These are phyloP conservation scores for Lignosus rhinocerotis DNA, from an alignment of 1,284 basidiomycete species.

Conservation along the genomic window DNA sequence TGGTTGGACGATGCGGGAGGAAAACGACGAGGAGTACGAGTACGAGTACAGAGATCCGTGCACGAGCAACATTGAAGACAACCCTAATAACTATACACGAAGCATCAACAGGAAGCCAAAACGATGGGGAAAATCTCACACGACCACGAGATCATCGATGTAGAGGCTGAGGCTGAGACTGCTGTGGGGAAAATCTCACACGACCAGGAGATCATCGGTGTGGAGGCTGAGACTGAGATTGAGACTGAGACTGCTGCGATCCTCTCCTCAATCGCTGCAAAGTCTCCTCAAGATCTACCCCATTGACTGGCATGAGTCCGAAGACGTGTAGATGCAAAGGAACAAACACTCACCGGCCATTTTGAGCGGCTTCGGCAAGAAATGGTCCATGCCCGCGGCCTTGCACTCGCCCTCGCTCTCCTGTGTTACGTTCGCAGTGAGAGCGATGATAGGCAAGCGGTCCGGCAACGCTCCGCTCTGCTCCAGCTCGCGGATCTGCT, in stretches of 20 bases:
- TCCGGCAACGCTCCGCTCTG: slow-evolving; percentile 26
- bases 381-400: slow-evolving; percentile 34
- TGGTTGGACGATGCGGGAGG: no score
- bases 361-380: slow-evolving; percentile 33
- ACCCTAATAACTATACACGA: no score
- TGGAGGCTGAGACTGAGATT: not conserved
- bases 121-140: not conserved
- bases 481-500: slow-evolving; percentile 30
- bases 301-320: not conserved
- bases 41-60: no score
- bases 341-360: slow-evolving; percentile 23
- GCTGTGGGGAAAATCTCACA: no score
- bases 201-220: not conserved
- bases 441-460: slow-evolving; percentile 31
- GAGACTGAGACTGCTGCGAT: not conserved
- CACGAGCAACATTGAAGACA: no score
- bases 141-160: not conserved
- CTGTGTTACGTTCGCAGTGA: slow-evolving; percentile 33
- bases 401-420: slow-evolving; percentile 32
- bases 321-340: not conserved
- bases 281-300: slow-evolving; percentile 1
- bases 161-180: not conserved
- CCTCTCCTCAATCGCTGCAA: not conserved
- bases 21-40: no score
- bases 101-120: not conserved